Evolutionary conservation across 106 monocot species (phyloP).

Genomic region (Gastrodia elata): DNA sequence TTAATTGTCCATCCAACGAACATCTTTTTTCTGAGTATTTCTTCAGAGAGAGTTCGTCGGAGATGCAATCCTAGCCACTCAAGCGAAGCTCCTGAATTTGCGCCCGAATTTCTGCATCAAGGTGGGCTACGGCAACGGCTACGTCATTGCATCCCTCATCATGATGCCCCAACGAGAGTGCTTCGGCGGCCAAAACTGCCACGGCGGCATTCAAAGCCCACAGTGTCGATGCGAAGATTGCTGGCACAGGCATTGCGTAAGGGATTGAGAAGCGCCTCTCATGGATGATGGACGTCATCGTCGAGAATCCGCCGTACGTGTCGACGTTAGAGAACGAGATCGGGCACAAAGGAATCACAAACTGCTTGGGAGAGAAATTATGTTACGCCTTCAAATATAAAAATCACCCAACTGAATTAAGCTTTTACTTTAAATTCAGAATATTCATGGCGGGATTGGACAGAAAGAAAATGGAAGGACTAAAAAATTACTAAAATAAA

Average conservation of each 20-base stretch:
- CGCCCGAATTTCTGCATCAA: constrained; percentile 70
- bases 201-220: constrained; percentile 61
- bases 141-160: constrained; percentile 84
- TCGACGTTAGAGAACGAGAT: constrained; percentile 89
- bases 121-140: constrained; percentile 79
- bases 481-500: no score
- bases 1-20: no score
- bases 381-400: no score
- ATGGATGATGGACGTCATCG: constrained; percentile 76
- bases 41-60: no score
- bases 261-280: constrained; percentile 49
- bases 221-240: constrained; percentile 58
- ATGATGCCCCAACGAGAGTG: constrained; percentile 48
- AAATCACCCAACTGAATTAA: no score
- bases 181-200: constrained; percentile 53
- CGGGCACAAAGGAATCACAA: constrained; percentile 54
- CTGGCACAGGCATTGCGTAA: constrained; percentile 63
- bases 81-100: constrained; percentile 38
- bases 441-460: no score
- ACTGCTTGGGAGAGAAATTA: constrained; percentile 94
- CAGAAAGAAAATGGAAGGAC: no score
- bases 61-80: constrained; percentile 53
- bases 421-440: no score
- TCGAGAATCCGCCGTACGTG: constrained; percentile 94
- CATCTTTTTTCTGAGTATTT: no score